These are phyloP conservation scores for Biancaea sappan DNA, from an alignment of 306 rosid species.

Conservation along the genomic window DNA sequence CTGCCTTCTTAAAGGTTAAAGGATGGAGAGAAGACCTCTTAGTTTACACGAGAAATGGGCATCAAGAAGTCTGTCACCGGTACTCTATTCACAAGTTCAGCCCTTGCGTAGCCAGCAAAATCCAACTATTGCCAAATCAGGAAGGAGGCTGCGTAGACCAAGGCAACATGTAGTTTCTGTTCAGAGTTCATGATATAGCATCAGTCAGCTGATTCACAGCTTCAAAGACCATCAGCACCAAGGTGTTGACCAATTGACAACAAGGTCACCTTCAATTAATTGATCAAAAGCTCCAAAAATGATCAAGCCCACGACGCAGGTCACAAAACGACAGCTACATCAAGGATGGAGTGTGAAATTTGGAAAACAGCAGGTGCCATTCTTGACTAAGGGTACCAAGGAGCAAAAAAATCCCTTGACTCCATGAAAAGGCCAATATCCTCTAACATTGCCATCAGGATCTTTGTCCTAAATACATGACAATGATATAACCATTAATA, in stretches of 20 bases:
- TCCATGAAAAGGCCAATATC: background rate
- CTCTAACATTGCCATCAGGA: conserved; percentile 12
- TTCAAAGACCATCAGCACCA: conserved; percentile 12
- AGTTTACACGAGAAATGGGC: conserved; percentile 16
- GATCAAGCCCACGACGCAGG: conserved; percentile 7
- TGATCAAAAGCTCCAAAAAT: conserved; percentile 16
- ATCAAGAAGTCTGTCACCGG: background rate
- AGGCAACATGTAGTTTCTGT: conserved; percentile 15
- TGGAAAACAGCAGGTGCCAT: background rate
- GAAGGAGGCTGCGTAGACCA: conserved; percentile 17
- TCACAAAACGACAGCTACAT: conserved; percentile 17
- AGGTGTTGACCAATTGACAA: background rate
- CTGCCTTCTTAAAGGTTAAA: conserved; percentile 13
- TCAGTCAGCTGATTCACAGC: conserved; percentile 19
- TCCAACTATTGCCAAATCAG: conserved; percentile 33
- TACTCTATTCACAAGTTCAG: conserved; percentile 18
- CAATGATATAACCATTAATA: conserved; percentile 18
- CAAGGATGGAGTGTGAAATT: conserved; percentile 25
- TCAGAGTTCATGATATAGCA: conserved; percentile 22
- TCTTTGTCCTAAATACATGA: conserved; percentile 15
- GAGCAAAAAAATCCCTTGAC: background rate
- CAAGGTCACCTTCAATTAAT: conserved; percentile 25
- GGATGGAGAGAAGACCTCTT: background rate
- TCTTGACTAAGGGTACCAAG: conserved; percentile 7
- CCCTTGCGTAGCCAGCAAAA: conserved; percentile 9